Conservation (phyloP, 805 yeast species). For the Kregervanrija pseudodelftensis region DNA sequence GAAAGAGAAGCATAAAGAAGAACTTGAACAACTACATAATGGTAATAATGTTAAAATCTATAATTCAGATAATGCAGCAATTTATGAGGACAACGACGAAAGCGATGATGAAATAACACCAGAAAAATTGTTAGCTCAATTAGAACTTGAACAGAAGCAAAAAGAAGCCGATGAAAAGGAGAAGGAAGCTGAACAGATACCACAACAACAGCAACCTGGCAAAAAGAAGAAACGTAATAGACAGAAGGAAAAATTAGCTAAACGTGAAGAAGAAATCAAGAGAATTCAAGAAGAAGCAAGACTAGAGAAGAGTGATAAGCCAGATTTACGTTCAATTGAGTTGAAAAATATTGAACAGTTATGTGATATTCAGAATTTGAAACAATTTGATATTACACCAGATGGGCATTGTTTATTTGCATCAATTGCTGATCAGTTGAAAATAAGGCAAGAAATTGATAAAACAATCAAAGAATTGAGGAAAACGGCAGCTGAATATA, state of each 20-base stretch:
- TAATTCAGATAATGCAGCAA: slow-evolving; percentile 13
- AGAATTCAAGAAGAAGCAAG: slow-evolving; percentile 59
- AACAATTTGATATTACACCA: slow-evolving; percentile 66
- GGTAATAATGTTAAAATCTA: slow-evolving; percentile 2
- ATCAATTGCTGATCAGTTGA: slow-evolving; percentile 73
- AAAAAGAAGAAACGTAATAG: slow-evolving; percentile 52
- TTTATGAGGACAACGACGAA: slow-evolving; percentile 23
- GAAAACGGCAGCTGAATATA: slow-evolving; percentile 55
- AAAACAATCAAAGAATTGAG: slow-evolving; percentile 50
- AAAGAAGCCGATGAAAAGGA: slow-evolving; percentile 5
- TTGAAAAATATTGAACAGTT: slow-evolving; percentile 52
- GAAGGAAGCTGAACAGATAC: slow-evolving; percentile 2
- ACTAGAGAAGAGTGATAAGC: slow-evolving; percentile 56
- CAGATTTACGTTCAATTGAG: slow-evolving; percentile 69
- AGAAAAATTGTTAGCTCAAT: slow-evolving; percentile 55
- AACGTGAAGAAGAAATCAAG: slow-evolving; percentile 63
- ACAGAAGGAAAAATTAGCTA: slow-evolving; percentile 76
- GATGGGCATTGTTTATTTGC: slow-evolving; percentile 95
- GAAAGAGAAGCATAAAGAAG: slow-evolving; percentile 46
- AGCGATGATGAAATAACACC: slow-evolving; percentile 53
- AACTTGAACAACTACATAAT: slow-evolving; percentile 29
- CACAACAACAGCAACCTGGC: slow-evolving; percentile 2
- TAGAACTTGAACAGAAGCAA: slow-evolving; percentile 32
- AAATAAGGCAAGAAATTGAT: slow-evolving; percentile 38
- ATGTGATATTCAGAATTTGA: slow-evolving; percentile 42